These are phyloP conservation scores for Teratosphaeriaceae sp. DNA, from an alignment of 2,329 filamentous ascomycete species.

Conservation along the genomic window DNA sequence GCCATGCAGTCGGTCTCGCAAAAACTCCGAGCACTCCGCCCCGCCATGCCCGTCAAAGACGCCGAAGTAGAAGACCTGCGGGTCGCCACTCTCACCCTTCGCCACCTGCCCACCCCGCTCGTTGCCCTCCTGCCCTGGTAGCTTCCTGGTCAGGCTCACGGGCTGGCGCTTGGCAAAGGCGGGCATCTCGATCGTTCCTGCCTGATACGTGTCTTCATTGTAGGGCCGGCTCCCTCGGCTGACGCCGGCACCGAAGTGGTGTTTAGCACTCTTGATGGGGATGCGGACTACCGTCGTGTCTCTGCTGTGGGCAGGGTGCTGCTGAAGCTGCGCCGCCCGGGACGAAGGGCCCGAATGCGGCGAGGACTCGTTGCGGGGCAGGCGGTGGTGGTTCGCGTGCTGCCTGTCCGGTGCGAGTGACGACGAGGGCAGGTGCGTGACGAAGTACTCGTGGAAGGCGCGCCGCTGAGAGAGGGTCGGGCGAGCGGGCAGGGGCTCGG, in stretches of 20 bases:
- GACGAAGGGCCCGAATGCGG: slow-evolving; percentile 56
- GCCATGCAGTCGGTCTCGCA: slow-evolving; percentile 75
- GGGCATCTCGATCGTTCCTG: slow-evolving; percentile 86
- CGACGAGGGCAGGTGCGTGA: slow-evolving; percentile 89
- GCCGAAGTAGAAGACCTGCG: slow-evolving; percentile 95
- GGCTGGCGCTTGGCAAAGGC: slow-evolving; percentile 84
- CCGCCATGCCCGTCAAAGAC: slow-evolving; percentile 97
- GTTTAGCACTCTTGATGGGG: slow-evolving; percentile 85
- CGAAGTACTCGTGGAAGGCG: slow-evolving; percentile 90
- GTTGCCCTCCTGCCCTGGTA: slow-evolving; percentile 17
- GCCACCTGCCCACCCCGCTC: slow-evolving; percentile 44
- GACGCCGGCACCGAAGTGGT: slow-evolving; percentile 80
- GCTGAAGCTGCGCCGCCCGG: slow-evolving; percentile 29
- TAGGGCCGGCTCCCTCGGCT: slow-evolving; percentile 77
- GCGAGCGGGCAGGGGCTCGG: slow-evolving; percentile 9
- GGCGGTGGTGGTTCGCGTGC: slow-evolving; percentile 60
- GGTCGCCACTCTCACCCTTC: slow-evolving; percentile 75
- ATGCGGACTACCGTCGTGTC: slow-evolving; percentile 94
- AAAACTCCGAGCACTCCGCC: slow-evolving; percentile 76
- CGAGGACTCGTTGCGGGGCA: slow-evolving; percentile 76
- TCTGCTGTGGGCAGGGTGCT: slow-evolving; percentile 43
- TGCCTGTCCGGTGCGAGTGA: slow-evolving; percentile 74
- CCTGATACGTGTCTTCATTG: slow-evolving; percentile 93
- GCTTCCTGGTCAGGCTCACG: slow-evolving; percentile 48
- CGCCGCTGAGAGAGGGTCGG: slow-evolving; percentile 22